These are phyloP conservation scores for Xanthoconium purpureum DNA, from an alignment of 768 basidiomycete species.

Conservation along the genomic window DNA sequence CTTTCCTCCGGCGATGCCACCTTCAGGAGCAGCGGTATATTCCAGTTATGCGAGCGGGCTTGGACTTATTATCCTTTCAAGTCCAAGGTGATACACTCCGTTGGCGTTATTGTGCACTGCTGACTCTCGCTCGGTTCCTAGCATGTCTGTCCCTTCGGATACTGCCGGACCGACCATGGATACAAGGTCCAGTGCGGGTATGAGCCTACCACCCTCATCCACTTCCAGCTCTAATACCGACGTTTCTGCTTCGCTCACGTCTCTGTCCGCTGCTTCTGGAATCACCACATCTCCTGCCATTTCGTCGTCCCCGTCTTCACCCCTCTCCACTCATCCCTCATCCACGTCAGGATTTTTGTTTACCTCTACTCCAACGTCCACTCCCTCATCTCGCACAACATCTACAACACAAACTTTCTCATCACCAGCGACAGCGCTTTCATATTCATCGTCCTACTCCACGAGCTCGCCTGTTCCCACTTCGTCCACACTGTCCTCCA, in stretches of 20 bases:
- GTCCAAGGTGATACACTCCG: conserved; percentile 10
- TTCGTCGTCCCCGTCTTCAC: neutral
- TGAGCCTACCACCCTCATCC: conserved; percentile 11
- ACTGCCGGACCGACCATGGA: neutral
- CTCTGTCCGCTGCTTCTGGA: neutral
- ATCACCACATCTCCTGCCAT: neutral
- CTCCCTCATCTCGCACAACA: neutral
- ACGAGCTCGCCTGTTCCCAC: neutral
- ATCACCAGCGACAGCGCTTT: neutral
- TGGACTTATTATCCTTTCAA: neutral
- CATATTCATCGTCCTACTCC: neutral
- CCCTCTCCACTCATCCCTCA: neutral
- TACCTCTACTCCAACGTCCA: neutral
- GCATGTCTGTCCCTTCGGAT: neutral
- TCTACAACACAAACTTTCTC: neutral
- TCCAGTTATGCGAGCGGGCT: neutral
- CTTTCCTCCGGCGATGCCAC: conserved; percentile 2
- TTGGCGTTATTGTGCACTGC: neutral
- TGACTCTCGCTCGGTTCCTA: conserved; percentile 6
- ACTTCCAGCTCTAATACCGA: conserved; percentile 17
- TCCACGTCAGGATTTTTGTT: neutral
- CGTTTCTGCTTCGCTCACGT: conserved; percentile 4
- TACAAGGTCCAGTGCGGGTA: conserved; percentile 17
- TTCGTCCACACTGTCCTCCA: neutral
- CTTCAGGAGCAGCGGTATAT: neutral